Base-by-base conservation (phyloP, 2,329 filamentous ascomycete genomes). In the Fusarium buharicum region DNA sequence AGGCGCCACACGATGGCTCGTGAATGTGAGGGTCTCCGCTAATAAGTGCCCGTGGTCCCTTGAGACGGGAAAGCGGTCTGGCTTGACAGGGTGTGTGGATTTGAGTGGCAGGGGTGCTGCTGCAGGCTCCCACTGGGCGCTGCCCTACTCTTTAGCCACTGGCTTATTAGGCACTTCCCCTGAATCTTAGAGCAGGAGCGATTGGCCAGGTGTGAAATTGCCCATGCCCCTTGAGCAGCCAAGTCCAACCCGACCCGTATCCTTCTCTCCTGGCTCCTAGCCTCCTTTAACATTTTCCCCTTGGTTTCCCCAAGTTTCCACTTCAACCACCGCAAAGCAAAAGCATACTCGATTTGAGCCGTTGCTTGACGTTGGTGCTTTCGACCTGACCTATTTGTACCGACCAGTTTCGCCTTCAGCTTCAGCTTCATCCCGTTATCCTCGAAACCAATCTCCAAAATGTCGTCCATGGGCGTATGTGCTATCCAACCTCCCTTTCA, bases 401-500 rank as follows among this genome's bases (percentile, higher is more conserved):
- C 51, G 28, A 64, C 52, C 41, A 54, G 59, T 47, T 56, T 52
- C 59, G 58, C 59, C 50, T 49, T 55, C 66, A 40, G 24, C 59
- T 62, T 20, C 48, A 59, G 54, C 38, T 49, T 50, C 55, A 55
- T 27, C 55, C 55, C 37, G 50, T 61, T 43, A 46, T 50, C 45
- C 36, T 57, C 55, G 62, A 69, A 60, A 37, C 44, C 50, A 38
- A 61, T 58, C 59, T 61, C 58, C 38, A 64, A 65, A 51, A 75
- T 75, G 74, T 75, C 72, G 59, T 74, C 73, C 53, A 61, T 71
- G 62, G 68, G 72, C 63, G 72, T 75, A 75, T 48, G 74, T 75
- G 47, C 57, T 43, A 55, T 46, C 53, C 57, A 40, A 55, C 44
- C 55, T 61, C 59, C 53, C 43, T 40, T 54, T 24, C 51, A 28